A percentile compares a stretch with the other conserved stretches of the same genome.
These are phyloP conservation scores for Ramaria sp. DNA, from an alignment of 768 basidiomycete species.

Conservation along the genomic window DNA sequence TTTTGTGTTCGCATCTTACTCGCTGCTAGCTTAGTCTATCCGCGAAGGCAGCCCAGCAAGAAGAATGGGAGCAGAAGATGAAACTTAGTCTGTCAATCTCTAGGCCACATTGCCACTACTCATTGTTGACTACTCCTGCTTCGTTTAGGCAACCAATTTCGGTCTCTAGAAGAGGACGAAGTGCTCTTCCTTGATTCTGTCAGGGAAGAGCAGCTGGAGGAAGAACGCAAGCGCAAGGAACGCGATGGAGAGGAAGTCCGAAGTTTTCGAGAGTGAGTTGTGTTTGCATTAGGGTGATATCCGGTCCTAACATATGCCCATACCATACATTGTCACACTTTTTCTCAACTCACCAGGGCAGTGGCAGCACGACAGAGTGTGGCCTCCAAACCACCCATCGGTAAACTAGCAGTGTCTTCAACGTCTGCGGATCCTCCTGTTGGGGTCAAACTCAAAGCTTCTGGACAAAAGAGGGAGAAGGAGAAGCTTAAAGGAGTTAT, in stretches of 20 bases:
- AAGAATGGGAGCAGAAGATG: constrained; percentile 88
- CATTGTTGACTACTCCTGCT: constrained; percentile 1
- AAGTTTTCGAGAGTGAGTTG: constrained; percentile 60
- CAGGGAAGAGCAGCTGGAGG: constrained; percentile 60
- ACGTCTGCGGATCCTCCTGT: constrained; percentile 17
- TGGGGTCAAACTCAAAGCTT: constrained; percentile 14
- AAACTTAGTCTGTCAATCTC: constrained; percentile 41
- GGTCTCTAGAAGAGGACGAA: constrained; percentile 83
- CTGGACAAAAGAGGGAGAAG: constrained; percentile 55
- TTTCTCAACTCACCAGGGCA: constrained; percentile 27
- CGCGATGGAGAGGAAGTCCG: constrained; percentile 72
- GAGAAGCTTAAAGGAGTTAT: constrained; percentile 67
- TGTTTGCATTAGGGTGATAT: neutral
- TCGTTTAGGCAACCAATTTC: constrained; percentile 70
- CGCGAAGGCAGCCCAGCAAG: constrained; percentile 72
- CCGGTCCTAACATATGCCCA: neutral
- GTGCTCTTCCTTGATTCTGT: constrained; percentile 82
- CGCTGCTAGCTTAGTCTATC: constrained; percentile 10
- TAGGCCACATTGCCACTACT: neutral
- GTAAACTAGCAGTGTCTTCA: constrained; percentile 9
- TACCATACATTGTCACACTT: constrained; percentile 9
- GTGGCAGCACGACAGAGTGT: constrained; percentile 58
- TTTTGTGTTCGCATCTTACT: constrained; percentile 6
- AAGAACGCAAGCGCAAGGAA: constrained; percentile 64
- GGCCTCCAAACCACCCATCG: constrained; percentile 12